Evolutionary conservation across 768 basidiomycete species (phyloP).

Genomic region (Agaricus subrufescens): DNA sequence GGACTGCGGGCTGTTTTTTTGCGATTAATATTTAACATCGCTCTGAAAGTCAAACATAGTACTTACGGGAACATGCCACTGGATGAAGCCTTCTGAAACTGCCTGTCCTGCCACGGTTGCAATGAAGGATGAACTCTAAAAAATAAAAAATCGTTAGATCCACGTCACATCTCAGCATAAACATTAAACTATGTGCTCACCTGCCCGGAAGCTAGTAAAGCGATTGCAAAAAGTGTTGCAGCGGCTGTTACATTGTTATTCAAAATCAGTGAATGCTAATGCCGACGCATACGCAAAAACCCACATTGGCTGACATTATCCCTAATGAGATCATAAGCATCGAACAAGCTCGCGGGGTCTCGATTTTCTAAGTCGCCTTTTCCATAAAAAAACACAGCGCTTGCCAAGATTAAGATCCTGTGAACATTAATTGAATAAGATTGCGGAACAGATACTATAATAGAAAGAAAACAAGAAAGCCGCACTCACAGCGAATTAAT

Average conservation of each 20-base stretch:
- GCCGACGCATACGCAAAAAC: constrained; percentile 14
- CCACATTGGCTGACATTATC: constrained; percentile 61
- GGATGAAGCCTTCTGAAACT: constrained; percentile 85
- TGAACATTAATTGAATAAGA: neutral
- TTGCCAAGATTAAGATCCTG: constrained; percentile 79
- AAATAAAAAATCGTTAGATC: neutral
- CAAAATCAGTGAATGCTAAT: neutral
- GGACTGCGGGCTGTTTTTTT: constrained; percentile 52
- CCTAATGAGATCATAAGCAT: constrained; percentile 75
- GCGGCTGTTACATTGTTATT: constrained; percentile 43
- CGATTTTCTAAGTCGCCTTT: constrained; percentile 18
- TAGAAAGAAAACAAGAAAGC: constrained; percentile 16
- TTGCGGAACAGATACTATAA: constrained; percentile 6
- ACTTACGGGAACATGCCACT: constrained; percentile 75
- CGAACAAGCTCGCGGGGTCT: constrained; percentile 71
- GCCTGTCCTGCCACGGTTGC: constrained; percentile 90
- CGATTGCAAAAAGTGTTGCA: constrained; percentile 85
- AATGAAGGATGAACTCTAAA: constrained; percentile 77
- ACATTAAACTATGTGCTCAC: constrained; percentile 17
- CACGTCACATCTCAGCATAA: neutral
- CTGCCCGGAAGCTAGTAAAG: constrained; percentile 81
- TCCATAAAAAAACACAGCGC: constrained; percentile 73
- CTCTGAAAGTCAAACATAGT: constrained; percentile 16
- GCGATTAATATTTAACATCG: neutral
- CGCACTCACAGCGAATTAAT: constrained; percentile 71